Conservation (phyloP, 495 filamentous ascomycete species). For the Aspergillus bridgeri region DNA sequence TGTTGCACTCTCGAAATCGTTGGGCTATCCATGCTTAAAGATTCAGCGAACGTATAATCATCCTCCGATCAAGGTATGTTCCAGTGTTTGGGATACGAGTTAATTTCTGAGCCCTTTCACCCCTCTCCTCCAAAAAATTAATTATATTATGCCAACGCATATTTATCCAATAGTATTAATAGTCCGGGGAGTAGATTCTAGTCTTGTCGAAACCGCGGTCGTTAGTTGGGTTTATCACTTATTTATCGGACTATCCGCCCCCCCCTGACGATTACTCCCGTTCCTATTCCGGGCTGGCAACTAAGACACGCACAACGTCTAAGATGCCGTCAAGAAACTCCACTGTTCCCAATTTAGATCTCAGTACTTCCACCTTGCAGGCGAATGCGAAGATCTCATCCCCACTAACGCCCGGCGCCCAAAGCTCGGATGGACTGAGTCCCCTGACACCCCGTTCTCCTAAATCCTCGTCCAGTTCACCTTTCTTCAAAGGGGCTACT, state of each 20-base stretch:
- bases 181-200: not conserved
- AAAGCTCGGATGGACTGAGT: slow-evolving; percentile 40
- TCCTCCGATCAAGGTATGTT: not conserved
- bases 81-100: not conserved
- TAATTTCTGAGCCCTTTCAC: not conserved
- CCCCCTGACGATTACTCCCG: not conserved
- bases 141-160: not conserved
- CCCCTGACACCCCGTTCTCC: slow-evolving; percentile 44
- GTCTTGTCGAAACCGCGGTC: not conserved
- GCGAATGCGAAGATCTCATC: slow-evolving; percentile 31
- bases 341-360: slow-evolving; percentile 42
- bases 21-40: not conserved
- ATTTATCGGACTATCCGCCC: not conserved
- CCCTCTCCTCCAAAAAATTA: not conserved
- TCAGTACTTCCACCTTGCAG: slow-evolving; percentile 36
- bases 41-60: not conserved
- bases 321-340: slow-evolving; percentile 46
- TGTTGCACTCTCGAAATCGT: not conserved
- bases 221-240: slow-evolving; percentile 2
- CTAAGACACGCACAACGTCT: slow-evolving; percentile 18
- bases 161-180: not conserved
- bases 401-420: slow-evolving; percentile 35
- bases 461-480: slow-evolving; percentile 41
- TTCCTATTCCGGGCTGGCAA: slow-evolving; percentile 1
- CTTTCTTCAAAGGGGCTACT: slow-evolving; percentile 40